These are phyloP conservation scores for Pseudonitzschia multistriata DNA, from an alignment of 108 stramenopile species.

Conservation along the genomic window DNA sequence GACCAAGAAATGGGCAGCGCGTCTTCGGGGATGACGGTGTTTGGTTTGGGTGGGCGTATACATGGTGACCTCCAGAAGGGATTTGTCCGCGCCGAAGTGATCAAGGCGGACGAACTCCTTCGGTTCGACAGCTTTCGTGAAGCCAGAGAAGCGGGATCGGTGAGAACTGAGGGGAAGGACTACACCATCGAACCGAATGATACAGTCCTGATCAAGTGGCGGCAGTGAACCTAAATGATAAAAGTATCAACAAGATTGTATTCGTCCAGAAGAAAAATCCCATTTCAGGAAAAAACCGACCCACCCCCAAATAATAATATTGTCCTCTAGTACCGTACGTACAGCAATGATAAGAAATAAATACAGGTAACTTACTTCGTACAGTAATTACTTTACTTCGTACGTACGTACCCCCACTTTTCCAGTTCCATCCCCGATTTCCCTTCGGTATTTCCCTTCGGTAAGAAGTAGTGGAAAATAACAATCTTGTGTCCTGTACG, in stretches of 20 bases:
- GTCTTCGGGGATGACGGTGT: conserved; percentile 66
- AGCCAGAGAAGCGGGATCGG: conserved; percentile 74
- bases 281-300: too few species aligned
- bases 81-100: conserved; percentile 89
- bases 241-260: not conserved
- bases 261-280: too few species aligned
- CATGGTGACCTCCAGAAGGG: conserved; percentile 92
- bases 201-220: conserved; percentile 87
- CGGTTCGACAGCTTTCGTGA: conserved; percentile 48
- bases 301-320: too few species aligned
- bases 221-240: conserved; percentile 3
- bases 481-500: too few species aligned
- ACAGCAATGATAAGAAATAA: too few species aligned
- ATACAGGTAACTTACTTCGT: too few species aligned
- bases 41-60: conserved; percentile 56
- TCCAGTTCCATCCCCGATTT: too few species aligned
- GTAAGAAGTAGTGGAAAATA: too few species aligned
- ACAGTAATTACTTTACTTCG: too few species aligned
- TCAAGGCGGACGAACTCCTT: conserved; percentile 38
- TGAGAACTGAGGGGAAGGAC: conserved; percentile 86
- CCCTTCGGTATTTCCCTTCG: too few species aligned
- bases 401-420: too few species aligned
- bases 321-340: too few species aligned
- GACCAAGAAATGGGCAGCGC: conserved; percentile 24
- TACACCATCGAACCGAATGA: conserved; percentile 82